phyloP scores from a whole-genome alignment of 352 stramenopile genomes.

The Thalassiosira ordinaria region DNA sequence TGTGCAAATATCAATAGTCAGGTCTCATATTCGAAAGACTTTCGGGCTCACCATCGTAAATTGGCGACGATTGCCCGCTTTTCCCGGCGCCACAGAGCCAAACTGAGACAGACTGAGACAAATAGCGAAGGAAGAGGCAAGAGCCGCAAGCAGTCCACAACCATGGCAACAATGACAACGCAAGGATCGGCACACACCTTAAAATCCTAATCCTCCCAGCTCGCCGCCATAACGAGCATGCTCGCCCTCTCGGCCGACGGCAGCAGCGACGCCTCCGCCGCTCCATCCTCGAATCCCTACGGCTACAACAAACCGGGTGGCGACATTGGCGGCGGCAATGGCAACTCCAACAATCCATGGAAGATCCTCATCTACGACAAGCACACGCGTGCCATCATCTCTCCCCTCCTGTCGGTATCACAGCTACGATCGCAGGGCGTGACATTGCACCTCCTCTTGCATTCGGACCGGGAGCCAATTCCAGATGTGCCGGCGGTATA shows the following conservation, averaged over 20 bases:
- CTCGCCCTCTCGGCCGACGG: conserved; percentile 34
- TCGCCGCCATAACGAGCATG: conserved; percentile 43
- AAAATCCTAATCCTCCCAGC: conserved; percentile 48
- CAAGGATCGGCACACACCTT: conserved; percentile 26
- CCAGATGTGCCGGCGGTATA: conserved; percentile 97
- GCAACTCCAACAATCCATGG: conserved; percentile 81
- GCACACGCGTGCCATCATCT: conserved; percentile 96
- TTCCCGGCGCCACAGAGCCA: too few species aligned
- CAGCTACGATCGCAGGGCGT: conserved; percentile 95
- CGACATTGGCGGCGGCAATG: background rate
- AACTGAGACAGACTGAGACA: too few species aligned
- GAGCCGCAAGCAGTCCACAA: too few species aligned
- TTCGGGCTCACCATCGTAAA: too few species aligned
- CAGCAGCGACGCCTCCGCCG: background rate
- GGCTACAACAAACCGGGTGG: conserved; percentile 12
- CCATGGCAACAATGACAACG: conserved; percentile 18
- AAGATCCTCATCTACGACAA: conserved; percentile 98
- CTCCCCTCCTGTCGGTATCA: conserved; percentile 96
- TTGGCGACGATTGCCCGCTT: too few species aligned
- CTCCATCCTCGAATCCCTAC: background rate
- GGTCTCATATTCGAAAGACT: too few species aligned
- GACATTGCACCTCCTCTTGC: conserved; percentile 96
- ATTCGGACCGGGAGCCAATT: conserved; percentile 92
- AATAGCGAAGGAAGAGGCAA: too few species aligned
- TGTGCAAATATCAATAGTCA: too few species aligned